phyloP scores from a whole-genome alignment of 768 basidiomycete genomes.

The Suillus spraguei region DNA sequence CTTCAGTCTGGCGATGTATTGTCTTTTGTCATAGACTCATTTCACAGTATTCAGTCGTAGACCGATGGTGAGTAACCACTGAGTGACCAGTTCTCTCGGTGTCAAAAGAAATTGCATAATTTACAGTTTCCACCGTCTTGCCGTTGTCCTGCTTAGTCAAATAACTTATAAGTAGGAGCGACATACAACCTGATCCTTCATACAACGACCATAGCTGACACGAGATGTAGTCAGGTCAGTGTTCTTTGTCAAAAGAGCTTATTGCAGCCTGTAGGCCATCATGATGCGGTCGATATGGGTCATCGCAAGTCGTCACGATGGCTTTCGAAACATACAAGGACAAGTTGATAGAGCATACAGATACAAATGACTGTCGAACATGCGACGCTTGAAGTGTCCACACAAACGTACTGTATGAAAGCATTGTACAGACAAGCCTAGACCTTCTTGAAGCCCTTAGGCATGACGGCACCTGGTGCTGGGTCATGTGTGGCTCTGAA shows the following conservation, averaged over 20 bases:
- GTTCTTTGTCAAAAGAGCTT: not conserved
- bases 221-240: not conserved
- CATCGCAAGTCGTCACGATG: not conserved
- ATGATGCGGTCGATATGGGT: not conserved
- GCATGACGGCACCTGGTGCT: conserved; percentile 55
- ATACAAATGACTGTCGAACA: not conserved
- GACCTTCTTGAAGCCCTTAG: conserved; percentile 38
- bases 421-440: not conserved
- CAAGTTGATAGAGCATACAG: not conserved
- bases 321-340: not conserved
- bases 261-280: not conserved
- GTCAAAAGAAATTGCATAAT: no score
- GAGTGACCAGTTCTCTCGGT: no score
- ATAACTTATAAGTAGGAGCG: no score
- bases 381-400: not conserved
- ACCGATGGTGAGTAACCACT: no score
- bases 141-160: no score
- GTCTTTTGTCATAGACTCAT: not conserved
- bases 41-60: no score
- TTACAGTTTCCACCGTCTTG: no score
- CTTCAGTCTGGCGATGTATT: not conserved
- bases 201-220: no score
- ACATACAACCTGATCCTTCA: no score
- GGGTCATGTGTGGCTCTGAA: conserved; percentile 57
- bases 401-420: not conserved